Percentiles rank a stretch among this genome's conserved stretches.
Evolutionary conservation across 768 basidiomycete genomes (phyloP).

Genomic region (Lenzites betulinus): DNA sequence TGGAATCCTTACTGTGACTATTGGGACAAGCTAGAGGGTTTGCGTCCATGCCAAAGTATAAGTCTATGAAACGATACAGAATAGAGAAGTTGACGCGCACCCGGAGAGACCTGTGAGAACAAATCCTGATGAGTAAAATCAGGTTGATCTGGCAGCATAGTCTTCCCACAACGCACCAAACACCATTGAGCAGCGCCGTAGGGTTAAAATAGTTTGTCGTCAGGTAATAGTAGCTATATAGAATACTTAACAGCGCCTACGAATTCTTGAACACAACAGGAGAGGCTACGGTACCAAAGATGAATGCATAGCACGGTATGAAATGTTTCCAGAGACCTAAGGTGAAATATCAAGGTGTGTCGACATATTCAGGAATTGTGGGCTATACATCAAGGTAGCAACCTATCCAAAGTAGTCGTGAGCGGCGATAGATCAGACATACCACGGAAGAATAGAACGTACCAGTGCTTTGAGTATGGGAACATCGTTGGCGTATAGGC

Average conservation of each 20-base stretch:
- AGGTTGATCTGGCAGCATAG: too few species aligned
- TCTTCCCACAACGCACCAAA: neutral
- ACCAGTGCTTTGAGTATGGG: neutral
- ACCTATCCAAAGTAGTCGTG: neutral
- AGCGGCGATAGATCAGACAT: too few species aligned
- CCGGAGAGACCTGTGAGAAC: neutral
- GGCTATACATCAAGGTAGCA: neutral
- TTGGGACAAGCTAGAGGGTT: neutral
- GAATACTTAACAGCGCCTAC: neutral
- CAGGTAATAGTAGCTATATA: constrained; percentile 3
- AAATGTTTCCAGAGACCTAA: constrained; percentile 1
- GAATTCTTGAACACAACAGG: too few species aligned
- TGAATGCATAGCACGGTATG: constrained; percentile 4
- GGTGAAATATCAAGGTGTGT: neutral
- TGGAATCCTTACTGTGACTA: neutral
- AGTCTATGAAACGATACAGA: neutral
- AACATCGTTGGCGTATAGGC: constrained; percentile 5
- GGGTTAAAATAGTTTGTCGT: constrained; percentile 12
- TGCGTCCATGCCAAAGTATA: too few species aligned
- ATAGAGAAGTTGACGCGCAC: neutral
- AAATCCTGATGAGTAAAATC: neutral
- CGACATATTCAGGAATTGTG: neutral
- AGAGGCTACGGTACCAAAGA: neutral
- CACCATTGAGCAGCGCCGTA: neutral
- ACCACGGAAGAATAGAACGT: neutral